phyloP scores from a whole-genome alignment of 805 yeast genomes.

The Candida wancherniae region DNA sequence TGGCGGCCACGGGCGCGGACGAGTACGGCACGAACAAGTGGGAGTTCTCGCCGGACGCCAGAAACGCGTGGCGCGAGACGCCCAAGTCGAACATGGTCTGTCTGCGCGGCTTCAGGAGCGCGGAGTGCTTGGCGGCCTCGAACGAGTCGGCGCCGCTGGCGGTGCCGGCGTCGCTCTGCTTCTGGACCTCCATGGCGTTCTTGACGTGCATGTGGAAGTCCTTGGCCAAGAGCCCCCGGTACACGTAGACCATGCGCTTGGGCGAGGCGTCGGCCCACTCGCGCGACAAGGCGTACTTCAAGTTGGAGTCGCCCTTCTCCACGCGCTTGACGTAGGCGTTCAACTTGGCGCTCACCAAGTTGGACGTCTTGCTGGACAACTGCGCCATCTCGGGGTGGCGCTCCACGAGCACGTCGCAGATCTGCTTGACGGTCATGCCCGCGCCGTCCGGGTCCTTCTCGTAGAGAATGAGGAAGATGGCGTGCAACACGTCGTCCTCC shows the following conservation, averaged over 20 bases:
- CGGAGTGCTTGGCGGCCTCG: slow-evolving; percentile 33
- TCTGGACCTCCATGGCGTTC: slow-evolving; percentile 54
- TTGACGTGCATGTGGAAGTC: slow-evolving; percentile 72
- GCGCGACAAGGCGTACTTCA: slow-evolving; percentile 71
- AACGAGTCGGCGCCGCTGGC: slow-evolving; percentile 22
- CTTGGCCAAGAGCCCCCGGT: slow-evolving; percentile 71
- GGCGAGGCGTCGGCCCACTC: slow-evolving; percentile 93
- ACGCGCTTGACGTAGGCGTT: slow-evolving; percentile 83
- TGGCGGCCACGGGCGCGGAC: slow-evolving; percentile 75
- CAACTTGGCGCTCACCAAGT: slow-evolving; percentile 73
- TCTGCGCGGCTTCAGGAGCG: slow-evolving; percentile 40
- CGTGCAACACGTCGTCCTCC: slow-evolving; percentile 72
- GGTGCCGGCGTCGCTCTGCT: slow-evolving; percentile 16
- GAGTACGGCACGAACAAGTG: slow-evolving; percentile 61
- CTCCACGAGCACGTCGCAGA: slow-evolving; percentile 69
- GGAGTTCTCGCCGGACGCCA: slow-evolving; percentile 39
- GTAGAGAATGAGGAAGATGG: slow-evolving; percentile 66
- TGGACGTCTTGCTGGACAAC: slow-evolving; percentile 73
- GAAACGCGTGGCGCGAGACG: slow-evolving; percentile 37
- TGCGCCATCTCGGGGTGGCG: slow-evolving; percentile 83
- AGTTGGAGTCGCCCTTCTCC: slow-evolving; percentile 72
- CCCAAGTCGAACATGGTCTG: slow-evolving; percentile 53
- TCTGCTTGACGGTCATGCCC: slow-evolving; percentile 89
- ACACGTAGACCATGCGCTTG: slow-evolving; percentile 82
- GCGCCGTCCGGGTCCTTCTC: slow-evolving; percentile 63